Base-by-base conservation (phyloP, 768 basidiomycete species). In the Psilocybe azurescens region DNA sequence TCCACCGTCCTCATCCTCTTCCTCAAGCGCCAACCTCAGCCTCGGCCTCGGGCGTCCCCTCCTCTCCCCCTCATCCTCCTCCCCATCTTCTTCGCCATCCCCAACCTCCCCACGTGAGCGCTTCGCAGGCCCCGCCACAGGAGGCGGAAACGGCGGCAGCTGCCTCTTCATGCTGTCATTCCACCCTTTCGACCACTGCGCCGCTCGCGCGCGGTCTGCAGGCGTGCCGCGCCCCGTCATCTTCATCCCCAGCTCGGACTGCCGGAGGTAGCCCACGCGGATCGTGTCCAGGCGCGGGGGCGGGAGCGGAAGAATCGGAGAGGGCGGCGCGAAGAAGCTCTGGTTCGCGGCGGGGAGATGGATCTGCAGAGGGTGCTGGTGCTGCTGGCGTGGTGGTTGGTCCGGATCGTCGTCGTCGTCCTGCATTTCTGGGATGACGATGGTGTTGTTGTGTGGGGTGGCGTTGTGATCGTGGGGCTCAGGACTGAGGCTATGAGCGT, bases 191-290 rank as follows among this genome's bases (percentile, higher is more conserved):
- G 65, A 71, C 77, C 77, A 78, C 65, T 68, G 58, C 53, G 58
- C 67, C 50, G 66, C 70, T 41, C 77, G 49, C 1, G 29, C 61
- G 39, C 71, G 63, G 61, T 78, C 72, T 1, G 73, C 69, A n/a
- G 77, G 77, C 48, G 77, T 78, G 11, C 77, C 76, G 30, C 70
- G 58, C 28, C 77, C 75, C n/a, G 74, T 67, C n/a, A 72, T 53
- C 39, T 64, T 73, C 6, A 55, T 57, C 24, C 73, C 73, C 49
- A 73, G 60, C 63, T 76, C 74, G 14, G 68, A 62, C 32, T 70
- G 65, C 18, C 71, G 62, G 54, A 78, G 54, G 44, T 65, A 65
- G 18, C 64, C 60, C 51, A 76, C 76, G 1, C 70, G 73, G 33
- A 78, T 70, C 4, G 71, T 70, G 3, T 70, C 69, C 51, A 78